Evolutionary conservation across 371 early-diverging fungal genomes (phyloP), one percentile per base, ranked within the genome.

Genomic region (Chytridium lagenaria): DNA sequence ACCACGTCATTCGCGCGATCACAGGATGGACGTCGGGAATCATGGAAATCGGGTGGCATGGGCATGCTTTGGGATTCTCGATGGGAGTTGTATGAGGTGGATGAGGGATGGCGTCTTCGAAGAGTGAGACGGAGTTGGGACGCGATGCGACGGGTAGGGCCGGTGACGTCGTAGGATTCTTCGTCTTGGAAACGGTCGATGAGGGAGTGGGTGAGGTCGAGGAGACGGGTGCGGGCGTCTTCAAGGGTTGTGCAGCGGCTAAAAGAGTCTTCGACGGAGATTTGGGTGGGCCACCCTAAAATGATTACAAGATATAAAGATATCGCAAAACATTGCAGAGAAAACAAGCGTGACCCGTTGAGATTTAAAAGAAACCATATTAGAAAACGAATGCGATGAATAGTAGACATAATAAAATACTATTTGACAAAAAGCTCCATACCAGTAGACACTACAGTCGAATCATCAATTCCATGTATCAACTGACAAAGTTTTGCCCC

Each of bases 261-360:
- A 38, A 78, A 78, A 38, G 78, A 71, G 68, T 78, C 78, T 59
- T 78, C 75, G 2, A 74, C 51, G 39, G 71, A 69, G 36, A 78
- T 71, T 49, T 74, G 75, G 2, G 59, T 31, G 1, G 78, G 67
- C 23, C 12, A 37, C 2, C 61, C 61, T 61, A 15, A 19, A 55
- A 23, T 15, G 57, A 55, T 15, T n/a, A n/a, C n/a, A n/a, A n/a
- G n/a, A n/a, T n/a, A n/a, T n/a, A n/a, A n/a, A n/a, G n/a, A n/a
- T n/a, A n/a, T n/a, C n/a, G n/a, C n/a, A n/a, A n/a, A n/a, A n/a
- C n/a, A n/a, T n/a, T n/a, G n/a, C n/a, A n/a, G n/a, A n/a, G n/a
- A n/a, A n/a, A n/a, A n/a, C n/a, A n/a, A n/a, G n/a, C n/a, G n/a
- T n/a, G n/a, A n/a, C n/a, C n/a, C n/a, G n/a, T n/a, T n/a, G n/a